These are phyloP conservation scores for Mediolabrus comicus DNA, from an alignment of 108 stramenopile genomes.

Conservation along the genomic window DNA sequence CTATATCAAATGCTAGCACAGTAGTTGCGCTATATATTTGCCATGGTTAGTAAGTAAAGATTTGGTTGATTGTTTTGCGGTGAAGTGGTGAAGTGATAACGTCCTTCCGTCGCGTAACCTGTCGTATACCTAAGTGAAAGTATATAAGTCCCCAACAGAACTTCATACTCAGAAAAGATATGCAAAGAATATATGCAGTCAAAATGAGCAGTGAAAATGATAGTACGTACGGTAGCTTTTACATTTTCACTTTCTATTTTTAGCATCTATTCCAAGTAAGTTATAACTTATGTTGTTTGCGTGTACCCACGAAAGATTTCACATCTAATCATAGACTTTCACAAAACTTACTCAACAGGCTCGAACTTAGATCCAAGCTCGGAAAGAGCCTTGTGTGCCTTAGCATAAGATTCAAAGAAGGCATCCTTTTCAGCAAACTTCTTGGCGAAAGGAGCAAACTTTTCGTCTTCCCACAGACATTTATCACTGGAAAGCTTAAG, in stretches of 20 bases:
- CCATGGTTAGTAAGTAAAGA: background rate
- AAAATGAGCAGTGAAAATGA: too few relatives aligned
- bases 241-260: background rate
- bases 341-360: constrained; percentile 45
- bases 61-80: too few relatives aligned
- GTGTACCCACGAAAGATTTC: background rate
- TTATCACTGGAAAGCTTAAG: constrained; percentile 81
- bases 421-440: constrained; percentile 87
- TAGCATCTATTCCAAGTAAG: background rate
- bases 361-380: constrained; percentile 89
- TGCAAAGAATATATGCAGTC: too few relatives aligned
- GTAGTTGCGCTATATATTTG: too few relatives aligned
- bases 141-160: too few relatives aligned
- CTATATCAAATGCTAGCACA: background rate
- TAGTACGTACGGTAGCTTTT: too few relatives aligned
- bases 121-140: too few relatives aligned
- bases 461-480: constrained; percentile 69
- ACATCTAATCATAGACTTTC: background rate
- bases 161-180: too few relatives aligned
- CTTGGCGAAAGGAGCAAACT: constrained; percentile 68
- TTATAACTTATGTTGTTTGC: background rate
- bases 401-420: constrained; percentile 91
- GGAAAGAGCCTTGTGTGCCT: constrained; percentile 89
- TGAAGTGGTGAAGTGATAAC: too few relatives aligned
- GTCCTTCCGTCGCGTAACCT: too few relatives aligned